Conservation (phyloP, 179 eudicot species). For the Camellia oleifera region DNA sequence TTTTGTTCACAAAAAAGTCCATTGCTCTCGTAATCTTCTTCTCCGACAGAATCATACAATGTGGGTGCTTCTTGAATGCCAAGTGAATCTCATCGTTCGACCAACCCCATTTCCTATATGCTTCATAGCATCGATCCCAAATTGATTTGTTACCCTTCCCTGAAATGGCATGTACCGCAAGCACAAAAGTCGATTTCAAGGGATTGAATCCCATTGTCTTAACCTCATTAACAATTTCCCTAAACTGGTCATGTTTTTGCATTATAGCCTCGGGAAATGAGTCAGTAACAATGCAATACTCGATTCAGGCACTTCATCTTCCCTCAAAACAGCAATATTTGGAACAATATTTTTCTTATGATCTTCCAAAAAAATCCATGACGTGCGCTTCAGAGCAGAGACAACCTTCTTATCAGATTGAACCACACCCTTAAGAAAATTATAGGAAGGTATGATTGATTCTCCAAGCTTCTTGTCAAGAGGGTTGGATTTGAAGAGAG, state of each 20-base stretch:
- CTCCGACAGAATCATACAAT: neutral
- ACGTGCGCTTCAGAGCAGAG: neutral
- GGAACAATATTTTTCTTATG: neutral
- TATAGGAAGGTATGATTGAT: neutral
- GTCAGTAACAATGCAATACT: neutral
- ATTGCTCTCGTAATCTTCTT: neutral
- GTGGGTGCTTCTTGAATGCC: conserved; percentile 6
- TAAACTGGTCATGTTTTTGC: neutral
- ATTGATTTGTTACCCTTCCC: neutral
- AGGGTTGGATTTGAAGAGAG: neutral
- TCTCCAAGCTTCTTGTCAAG: neutral
- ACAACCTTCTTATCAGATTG: neutral
- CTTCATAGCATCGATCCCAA: neutral
- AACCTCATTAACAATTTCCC: neutral
- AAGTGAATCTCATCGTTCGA: neutral
- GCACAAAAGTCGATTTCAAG: neutral
- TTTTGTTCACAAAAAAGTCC: conserved; percentile 1
- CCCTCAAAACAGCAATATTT: neutral
- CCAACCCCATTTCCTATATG: neutral
- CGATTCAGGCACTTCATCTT: neutral
- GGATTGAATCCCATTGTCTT: neutral
- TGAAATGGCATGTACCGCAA: neutral
- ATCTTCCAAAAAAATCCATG: neutral
- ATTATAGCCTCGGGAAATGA: neutral
- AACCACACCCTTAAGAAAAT: neutral